Conservation (phyloP, 768 basidiomycete genomes). For the Rhodosporidiobolus odoratus region DNA sequence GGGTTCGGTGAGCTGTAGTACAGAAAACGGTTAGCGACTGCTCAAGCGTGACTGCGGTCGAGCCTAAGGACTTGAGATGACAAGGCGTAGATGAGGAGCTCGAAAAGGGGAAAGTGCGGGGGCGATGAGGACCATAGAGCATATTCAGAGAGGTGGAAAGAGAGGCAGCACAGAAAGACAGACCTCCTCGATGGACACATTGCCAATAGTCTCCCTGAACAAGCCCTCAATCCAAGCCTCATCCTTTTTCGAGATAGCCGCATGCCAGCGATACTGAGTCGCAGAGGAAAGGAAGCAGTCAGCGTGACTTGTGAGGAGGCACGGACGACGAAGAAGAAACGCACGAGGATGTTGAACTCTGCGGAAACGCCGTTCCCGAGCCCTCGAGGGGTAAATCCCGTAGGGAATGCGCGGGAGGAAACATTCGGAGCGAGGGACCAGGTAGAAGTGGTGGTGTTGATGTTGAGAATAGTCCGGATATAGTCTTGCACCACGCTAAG, state of each 20-base stretch:
- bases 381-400: conserved; percentile 3
- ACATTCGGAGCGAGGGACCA: conserved; percentile 17
- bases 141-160: not conserved
- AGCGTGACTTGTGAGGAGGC: not conserved
- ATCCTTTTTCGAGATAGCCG: conserved; percentile 44
- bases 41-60: too few relatives aligned
- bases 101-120: not conserved
- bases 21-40: too few relatives aligned
- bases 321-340: not conserved
- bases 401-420: not conserved
- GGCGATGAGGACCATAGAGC: not conserved
- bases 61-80: not conserved
- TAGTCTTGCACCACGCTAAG: not conserved
- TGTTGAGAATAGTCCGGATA: conserved; percentile 25
- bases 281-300: too few relatives aligned
- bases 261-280: conserved; percentile 41
- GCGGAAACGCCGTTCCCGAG: conserved; percentile 16
- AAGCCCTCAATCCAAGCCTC: conserved; percentile 49
- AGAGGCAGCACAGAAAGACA: not conserved
- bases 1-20: conserved; percentile 6
- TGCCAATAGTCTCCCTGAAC: conserved; percentile 46
- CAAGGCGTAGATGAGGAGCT: not conserved
- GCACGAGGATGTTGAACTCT: conserved; percentile 27
- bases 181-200: conserved; percentile 12
- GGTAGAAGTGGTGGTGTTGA: conserved; percentile 21